Percentiles rank a stretch among this genome's conserved stretches.
These are phyloP conservation scores for Gossypium bickii DNA, from an alignment of 345 rosid genomes.

Conservation along the genomic window DNA sequence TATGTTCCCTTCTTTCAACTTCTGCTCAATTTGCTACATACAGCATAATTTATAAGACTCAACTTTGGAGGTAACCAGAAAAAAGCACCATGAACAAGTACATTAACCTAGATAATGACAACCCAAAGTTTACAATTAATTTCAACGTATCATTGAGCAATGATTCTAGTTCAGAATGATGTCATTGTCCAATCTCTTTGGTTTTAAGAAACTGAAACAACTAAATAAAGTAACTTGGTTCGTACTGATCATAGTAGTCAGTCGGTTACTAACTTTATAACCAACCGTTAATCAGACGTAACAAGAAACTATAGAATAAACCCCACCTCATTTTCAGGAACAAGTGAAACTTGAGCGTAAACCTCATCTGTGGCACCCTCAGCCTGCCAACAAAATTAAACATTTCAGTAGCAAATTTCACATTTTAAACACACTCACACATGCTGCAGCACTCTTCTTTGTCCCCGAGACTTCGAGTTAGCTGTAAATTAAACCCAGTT, in stretches of 20 bases:
- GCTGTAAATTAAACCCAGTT: background rate
- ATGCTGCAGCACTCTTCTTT: background rate
- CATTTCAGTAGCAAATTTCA: constrained; percentile 17
- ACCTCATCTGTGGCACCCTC: constrained; percentile 88
- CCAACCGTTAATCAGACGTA: constrained; percentile 1
- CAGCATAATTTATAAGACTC: background rate
- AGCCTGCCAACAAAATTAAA: constrained; percentile 50
- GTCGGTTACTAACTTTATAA: background rate
- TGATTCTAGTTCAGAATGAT: background rate
- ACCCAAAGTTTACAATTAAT: background rate
- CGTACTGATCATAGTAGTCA: background rate
- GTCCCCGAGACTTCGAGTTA: background rate
- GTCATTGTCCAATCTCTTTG: background rate
- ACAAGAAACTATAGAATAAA: constrained; percentile 12
- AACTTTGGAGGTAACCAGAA: background rate
- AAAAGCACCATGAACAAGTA: background rate
- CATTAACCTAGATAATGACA: background rate
- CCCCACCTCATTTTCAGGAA: constrained; percentile 77
- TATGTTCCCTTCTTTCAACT: constrained; percentile 40
- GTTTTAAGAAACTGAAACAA: background rate
- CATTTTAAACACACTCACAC: background rate
- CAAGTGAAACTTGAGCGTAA: constrained; percentile 79
- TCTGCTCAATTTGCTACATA: constrained; percentile 48
- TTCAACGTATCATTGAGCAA: background rate
- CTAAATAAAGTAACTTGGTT: background rate